Evolutionary conservation across 2,329 filamentous ascomycete genomes (phyloP), one percentile per base, ranked within the genome.

Genomic region (Hymenoscyphus scutula): DNA sequence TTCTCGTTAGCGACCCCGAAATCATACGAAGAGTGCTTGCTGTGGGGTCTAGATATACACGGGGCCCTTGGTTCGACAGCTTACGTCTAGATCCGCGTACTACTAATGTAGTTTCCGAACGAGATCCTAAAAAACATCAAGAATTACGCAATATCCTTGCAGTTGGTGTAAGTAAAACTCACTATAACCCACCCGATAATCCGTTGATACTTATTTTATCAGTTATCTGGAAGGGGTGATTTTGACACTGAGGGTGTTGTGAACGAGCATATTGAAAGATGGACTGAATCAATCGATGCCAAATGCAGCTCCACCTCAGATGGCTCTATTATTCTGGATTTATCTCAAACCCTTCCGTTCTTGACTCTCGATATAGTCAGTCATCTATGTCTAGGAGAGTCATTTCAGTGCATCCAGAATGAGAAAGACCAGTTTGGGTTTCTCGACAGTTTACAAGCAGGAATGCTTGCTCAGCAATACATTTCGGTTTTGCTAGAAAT

Each of bases 181-280:
- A 34, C 10, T 30, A 30, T 30, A 30, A 30, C 8, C 4, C 29
- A 30, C 29, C 4, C n/a, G n/a, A n/a, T n/a, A n/a, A n/a, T n/a
- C n/a, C n/a, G n/a, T n/a, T n/a, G n/a, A n/a, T n/a, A 8, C 13
- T 53, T n/a, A 45, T 85, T 84, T 67, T 79, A 80, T 2, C 82
- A 81, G 81, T 84, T 83, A 64, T 82, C 82, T 6, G 67, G 67
- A 8, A 81, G 82, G 64, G 83, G 84, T 41, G 81, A 83, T n/a
- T 75, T 78, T 2, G 72, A 74, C 5, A 70, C 84, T 0, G 82
- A 85, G 65, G 66, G 73, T 11, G 77, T 77, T 34, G 79, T 86
- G 34, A 81, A 85, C 62, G 66, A 70, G 17, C 78, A 80, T 53
- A 74, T 84, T 53, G 68, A 69, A 61, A 76, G 79, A 41, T 73